A percentile compares a stretch with the other conserved stretches of the same genome.
Conservation (phyloP, 1,284 basidiomycete genomes). For the Puccinia brachypodii region DNA sequence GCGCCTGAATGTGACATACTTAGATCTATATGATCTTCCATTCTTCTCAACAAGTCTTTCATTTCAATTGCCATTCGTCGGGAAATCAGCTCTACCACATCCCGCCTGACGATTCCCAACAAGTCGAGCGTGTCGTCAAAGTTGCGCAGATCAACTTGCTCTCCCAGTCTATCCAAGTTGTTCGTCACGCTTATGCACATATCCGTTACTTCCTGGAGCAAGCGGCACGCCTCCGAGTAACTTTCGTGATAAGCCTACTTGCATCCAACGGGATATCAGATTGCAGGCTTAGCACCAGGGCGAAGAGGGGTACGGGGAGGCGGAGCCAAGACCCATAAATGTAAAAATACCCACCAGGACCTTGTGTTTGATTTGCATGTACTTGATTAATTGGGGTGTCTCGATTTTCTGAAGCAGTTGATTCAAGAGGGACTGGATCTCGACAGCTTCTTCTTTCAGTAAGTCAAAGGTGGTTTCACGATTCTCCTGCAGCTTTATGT, state of each 20-base stretch:
- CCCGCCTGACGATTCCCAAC: neutral
- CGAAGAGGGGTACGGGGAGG: too few relatives aligned
- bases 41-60: neutral
- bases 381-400: neutral
- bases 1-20: neutral
- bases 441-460: neutral
- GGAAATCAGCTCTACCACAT: neutral
- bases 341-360: neutral
- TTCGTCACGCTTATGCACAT: neutral
- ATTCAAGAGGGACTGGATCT: neutral
- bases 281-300: neutral
- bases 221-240: neutral
- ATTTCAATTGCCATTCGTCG: neutral
- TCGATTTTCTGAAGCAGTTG: neutral
- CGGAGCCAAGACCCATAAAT: too few relatives aligned
- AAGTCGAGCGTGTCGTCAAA: neutral
- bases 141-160: neutral
- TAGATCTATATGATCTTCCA: neutral
- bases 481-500: neutral
- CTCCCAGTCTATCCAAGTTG: neutral
- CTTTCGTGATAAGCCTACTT: constrained; percentile 4
- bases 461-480: neutral
- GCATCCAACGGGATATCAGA: neutral
- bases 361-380: neutral
- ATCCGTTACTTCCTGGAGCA: constrained; percentile 12